Base-by-base conservation (phyloP, 192 early-diverging fungal genomes). In the Phlyctochytrium arcticum region DNA sequence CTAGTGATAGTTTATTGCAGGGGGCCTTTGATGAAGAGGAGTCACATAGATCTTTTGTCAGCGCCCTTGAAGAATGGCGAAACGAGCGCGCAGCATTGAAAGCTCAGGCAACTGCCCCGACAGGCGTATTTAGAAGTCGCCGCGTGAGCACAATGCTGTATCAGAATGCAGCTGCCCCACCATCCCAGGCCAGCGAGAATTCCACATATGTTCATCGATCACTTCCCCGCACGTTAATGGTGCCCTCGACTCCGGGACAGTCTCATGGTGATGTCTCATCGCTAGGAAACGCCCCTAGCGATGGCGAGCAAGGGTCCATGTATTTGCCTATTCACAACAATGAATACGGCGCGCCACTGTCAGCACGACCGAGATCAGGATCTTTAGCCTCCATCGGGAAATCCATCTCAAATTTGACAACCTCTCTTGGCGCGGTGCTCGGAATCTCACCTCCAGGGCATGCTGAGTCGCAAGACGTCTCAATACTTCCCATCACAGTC, bases 41-140 rank as follows among this genome's bases (percentile, higher is more conserved):
- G 21, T 68, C 67, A 21, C 67, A 68, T 30, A 31, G 47, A 29
- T 21, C 36, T 15, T 68, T 68, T 29, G 21, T n/a, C 8, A 29
- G 29, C 10, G 67, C 67, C 12, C 30, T 68, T n/a, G 53, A 68
- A 10, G 67, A 68, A 33, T 68, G 67, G 67, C 31, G 67, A 35
- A 42, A 44, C 15, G 39, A 44, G 39, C 2, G 15, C 12, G 21
- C 21, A 44, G 15, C 0, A 1, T 2, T n/a, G 1, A 44, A 44
- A n/a, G 2, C 39, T 12, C 12, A 44, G 21, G 12, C 39, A 12
- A n/a, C 21, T n/a, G 2, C 39, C 12, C 39, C 39, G 21, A n/a
- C 39, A 19, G 39, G 39, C 39, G 21, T 44, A 44, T 44, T 31
- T 30, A n/a, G 54, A 7, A 55, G 32, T 6, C 24, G 54, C 24